Base-by-base conservation (phyloP, 2,329 filamentous ascomycete genomes). In the Paecilomyces dactylethromorphus region DNA sequence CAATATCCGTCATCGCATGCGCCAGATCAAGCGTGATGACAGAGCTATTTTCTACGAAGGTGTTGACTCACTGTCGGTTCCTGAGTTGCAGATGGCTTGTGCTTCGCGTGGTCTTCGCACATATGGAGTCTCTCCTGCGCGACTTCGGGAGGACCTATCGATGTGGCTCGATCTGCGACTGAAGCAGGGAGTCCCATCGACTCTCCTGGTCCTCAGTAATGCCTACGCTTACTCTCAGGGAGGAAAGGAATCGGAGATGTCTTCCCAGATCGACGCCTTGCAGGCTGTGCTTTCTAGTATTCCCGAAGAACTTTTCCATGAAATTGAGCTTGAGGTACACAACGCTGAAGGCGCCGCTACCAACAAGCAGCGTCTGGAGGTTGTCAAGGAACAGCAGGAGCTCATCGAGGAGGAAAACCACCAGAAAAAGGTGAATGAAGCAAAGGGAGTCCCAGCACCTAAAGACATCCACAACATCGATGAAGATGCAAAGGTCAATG, bases 11-110 rank as follows among this genome's bases (percentile, higher is more conserved):
- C 92, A 97, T 78, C 90, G 93, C 63, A 99, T 99, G 94, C 87
- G 93, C 68, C 94, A 99, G 78, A 97, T 97, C 82, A 99, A 99
- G 86, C 88, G 93, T 63, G 94, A 99, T 71, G 94, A 99, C 78
- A 88, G 87, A 65, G 92, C 92, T 63, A 99, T 99, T 72, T 89
- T 87, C 73, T 96, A 88, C 71, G 94, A 99, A 76, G 92, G 94
- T 33, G 88, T 99, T 31, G 92, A 96, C 61, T 92, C 89, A 57
- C 84, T 99, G 56, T 95, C 92, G n/a, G 92, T 97, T 0, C 84
- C 88, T 1, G 94, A 99, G 76, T 83, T 99, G 53, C 94, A 97
- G 79, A 90, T 87, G 69, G 94, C 94, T 1, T 95, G 91, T 72
- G 91, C 91, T 51, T 92, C 90, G 64, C 91, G 94, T 65, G 94